A percentile compares a stretch with the other conserved stretches of the same genome.
phyloP scores from a whole-genome alignment of 345 rosid genomes.

The Pistacia vera region DNA sequence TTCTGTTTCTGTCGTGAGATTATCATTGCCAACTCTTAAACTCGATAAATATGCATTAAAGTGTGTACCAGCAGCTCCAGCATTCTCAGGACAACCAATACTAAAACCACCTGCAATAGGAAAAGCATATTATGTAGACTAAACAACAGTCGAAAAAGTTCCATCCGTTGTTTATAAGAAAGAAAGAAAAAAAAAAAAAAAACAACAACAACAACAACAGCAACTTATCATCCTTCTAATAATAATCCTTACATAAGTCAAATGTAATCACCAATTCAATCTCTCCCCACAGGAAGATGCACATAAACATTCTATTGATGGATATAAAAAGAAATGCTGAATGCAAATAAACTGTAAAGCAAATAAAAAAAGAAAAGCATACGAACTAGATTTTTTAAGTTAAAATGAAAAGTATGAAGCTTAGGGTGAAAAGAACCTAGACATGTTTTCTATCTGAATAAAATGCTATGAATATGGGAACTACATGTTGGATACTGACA shows the following conservation, averaged over 20 bases:
- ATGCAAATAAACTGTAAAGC: neutral
- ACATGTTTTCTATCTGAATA: neutral
- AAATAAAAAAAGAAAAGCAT: neutral
- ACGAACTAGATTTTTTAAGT: neutral
- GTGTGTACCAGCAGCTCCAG: constrained; percentile 98
- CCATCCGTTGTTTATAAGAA: neutral
- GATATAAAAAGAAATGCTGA: neutral
- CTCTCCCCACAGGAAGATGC: neutral
- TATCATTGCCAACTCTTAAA: constrained; percentile 86
- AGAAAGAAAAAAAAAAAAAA: no score
- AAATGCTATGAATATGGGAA: neutral
- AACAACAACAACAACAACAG: no score
- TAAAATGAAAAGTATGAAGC: neutral
- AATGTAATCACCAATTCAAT: neutral
- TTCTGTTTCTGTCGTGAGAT: constrained; percentile 84
- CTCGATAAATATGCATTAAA: constrained; percentile 84
- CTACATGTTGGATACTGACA: neutral
- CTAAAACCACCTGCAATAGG: constrained; percentile 79
- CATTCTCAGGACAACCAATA: constrained; percentile 77
- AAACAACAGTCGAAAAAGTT: constrained; percentile 1
- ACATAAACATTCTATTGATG: neutral
- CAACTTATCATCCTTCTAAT: neutral
- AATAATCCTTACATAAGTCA: constrained; percentile 1
- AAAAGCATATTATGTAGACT: constrained; percentile 20
- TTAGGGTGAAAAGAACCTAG: neutral